A percentile compares a stretch with the other conserved stretches of the same genome.
These are phyloP conservation scores for Sordariomycetes sp. DNA, from an alignment of 2,329 filamentous ascomycete genomes.

Conservation along the genomic window DNA sequence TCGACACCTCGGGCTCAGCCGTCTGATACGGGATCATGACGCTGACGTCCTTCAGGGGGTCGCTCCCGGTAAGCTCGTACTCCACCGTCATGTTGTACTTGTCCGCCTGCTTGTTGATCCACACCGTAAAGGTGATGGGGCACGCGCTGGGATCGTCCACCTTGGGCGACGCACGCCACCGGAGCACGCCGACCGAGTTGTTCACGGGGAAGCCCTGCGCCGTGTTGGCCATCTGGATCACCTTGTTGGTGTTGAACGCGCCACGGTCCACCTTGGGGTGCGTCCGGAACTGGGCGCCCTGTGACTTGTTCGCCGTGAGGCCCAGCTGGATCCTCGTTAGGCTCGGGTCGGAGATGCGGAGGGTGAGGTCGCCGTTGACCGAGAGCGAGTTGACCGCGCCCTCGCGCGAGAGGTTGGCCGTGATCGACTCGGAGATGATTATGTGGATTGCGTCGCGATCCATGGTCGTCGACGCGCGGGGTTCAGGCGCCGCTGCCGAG, in stretches of 20 bases:
- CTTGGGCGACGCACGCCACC: conserved; percentile 81
- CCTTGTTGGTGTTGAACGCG: conserved; percentile 68
- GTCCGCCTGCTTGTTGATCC: conserved; percentile 81
- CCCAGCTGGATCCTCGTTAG: conserved; percentile 87
- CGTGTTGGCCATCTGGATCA: conserved; percentile 81
- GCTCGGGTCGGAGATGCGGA: conserved; percentile 77
- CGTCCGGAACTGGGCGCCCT: conserved; percentile 83
- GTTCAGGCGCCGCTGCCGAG: conserved; percentile 37
- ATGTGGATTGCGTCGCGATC: conserved; percentile 82
- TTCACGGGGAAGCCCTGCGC: conserved; percentile 87
- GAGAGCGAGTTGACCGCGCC: conserved; percentile 76
- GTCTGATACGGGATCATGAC: conserved; percentile 79
- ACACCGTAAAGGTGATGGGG: conserved; percentile 93
- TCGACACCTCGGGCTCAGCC: conserved; percentile 77
- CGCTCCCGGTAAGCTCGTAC: conserved; percentile 79
- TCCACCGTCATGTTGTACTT: conserved; percentile 88
- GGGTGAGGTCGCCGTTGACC: conserved; percentile 82
- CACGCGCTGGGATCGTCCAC: conserved; percentile 67
- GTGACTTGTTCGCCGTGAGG: conserved; percentile 60
- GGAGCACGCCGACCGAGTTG: conserved; percentile 81
- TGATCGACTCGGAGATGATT: conserved; percentile 80
- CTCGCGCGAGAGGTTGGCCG: conserved; percentile 77
- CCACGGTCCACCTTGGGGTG: conserved; percentile 93
- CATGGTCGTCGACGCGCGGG: conserved; percentile 49
- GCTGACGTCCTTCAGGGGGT: conserved; percentile 68